These are phyloP conservation scores for Exobasidium rhododendri DNA, from an alignment of 1,284 basidiomycete species.

Conservation along the genomic window DNA sequence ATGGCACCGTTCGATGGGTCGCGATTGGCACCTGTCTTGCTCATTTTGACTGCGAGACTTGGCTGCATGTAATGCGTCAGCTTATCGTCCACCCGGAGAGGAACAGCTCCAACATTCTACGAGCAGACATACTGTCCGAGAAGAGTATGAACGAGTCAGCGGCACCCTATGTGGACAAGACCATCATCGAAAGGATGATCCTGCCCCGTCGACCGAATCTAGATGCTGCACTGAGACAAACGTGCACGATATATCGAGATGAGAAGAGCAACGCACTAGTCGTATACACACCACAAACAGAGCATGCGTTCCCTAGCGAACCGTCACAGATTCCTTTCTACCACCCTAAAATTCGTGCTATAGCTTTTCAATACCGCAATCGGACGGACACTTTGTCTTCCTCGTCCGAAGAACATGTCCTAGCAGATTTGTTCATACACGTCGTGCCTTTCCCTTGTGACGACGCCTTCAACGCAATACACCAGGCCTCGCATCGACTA, in stretches of 20 bases:
- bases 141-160: not conserved
- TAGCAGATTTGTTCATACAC: constrained; percentile 14
- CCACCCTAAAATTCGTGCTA: constrained; percentile 45
- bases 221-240: constrained; percentile 31
- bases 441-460: constrained; percentile 18
- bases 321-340: constrained; percentile 46
- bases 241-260: constrained; percentile 17
- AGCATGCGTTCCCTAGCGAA: not conserved
- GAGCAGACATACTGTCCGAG: constrained; percentile 37
- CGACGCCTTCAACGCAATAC: not conserved
- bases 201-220: constrained; percentile 29
- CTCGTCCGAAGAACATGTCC: not conserved
- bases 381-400: not conserved
- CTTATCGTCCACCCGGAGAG: constrained; percentile 47
- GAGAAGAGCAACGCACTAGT: not conserved
- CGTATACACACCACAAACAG: not conserved
- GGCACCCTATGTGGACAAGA: not conserved
- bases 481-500: constrained; percentile 60
- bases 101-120: constrained; percentile 42
- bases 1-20: not conserved
- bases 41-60: constrained; percentile 16
- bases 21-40: not conserved
- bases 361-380: constrained; percentile 36
- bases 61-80: constrained; percentile 34
- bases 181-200: constrained; percentile 14